A percentile compares a stretch with the other conserved stretches of the same genome.
phyloP scores from a whole-genome alignment of 2,329 filamentous ascomycete genomes.

The Tolypocladium nubicola region DNA sequence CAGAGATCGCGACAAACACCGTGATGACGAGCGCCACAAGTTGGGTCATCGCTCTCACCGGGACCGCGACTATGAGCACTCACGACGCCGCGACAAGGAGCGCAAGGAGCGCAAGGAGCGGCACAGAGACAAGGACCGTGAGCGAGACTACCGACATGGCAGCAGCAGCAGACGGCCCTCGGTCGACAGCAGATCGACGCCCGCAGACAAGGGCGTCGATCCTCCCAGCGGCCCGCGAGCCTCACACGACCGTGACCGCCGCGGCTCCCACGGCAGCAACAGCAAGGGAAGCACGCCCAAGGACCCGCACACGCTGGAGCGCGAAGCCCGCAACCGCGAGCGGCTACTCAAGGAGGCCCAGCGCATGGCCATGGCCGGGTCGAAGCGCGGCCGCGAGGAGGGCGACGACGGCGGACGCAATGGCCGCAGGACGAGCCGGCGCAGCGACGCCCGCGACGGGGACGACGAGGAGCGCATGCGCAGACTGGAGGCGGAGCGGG shows the following conservation, averaged over 20 bases:
- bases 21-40: constrained; percentile 32
- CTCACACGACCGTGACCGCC: constrained; percentile 25
- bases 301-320: constrained; percentile 59
- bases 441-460: constrained; percentile 35
- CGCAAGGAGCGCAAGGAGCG: constrained; percentile 22
- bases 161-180: constrained; percentile 23
- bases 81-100: constrained; percentile 23
- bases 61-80: constrained; percentile 27
- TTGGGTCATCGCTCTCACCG: constrained; percentile 30
- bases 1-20: constrained; percentile 32
- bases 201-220: constrained; percentile 29
- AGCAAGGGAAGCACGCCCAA: constrained; percentile 16
- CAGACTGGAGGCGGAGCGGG: constrained; percentile 48
- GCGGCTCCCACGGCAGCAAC: constrained; percentile 20
- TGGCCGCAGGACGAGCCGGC: constrained; percentile 30
- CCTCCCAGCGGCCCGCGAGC: constrained; percentile 29
- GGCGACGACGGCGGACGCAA: constrained; percentile 26
- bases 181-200: constrained; percentile 12
- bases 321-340: constrained; percentile 55
- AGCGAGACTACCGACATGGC: constrained; percentile 18
- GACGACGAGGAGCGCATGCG: constrained; percentile 41
- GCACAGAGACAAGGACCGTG: constrained; percentile 22
- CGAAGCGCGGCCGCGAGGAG: constrained; percentile 41
- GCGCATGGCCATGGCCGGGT: constrained; percentile 41
- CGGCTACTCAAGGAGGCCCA: constrained; percentile 59